phyloP scores from a whole-genome alignment of 2,329 filamentous ascomycete species.

The Cytospora mali region DNA sequence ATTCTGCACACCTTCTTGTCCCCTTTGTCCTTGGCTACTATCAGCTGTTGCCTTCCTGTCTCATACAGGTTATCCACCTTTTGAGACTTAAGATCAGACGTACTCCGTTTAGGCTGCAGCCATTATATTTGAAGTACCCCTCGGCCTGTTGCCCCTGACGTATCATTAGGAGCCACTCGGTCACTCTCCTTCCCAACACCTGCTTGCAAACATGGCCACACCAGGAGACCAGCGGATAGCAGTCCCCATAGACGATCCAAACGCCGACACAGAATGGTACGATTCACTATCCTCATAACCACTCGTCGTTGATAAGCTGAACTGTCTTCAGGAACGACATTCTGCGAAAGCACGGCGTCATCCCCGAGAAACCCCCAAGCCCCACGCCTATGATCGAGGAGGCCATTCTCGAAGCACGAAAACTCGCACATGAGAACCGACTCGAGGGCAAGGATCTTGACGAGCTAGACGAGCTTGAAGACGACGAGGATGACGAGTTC shows the following conservation, averaged over 20 bases:
- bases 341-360: conserved; percentile 91
- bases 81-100: background rate
- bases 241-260: conserved; percentile 91
- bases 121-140: background rate
- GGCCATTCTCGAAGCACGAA: conserved; percentile 80
- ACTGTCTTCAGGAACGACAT: conserved; percentile 84
- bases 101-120: background rate
- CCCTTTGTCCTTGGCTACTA: background rate
- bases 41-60: too few relatives aligned
- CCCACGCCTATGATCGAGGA: conserved; percentile 96
- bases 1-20: background rate
- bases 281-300: conserved; percentile 11
- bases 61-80: too few relatives aligned
- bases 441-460: conserved; percentile 93
- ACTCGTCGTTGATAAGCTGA: background rate
- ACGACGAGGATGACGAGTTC: conserved; percentile 92
- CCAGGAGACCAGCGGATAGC: conserved; percentile 65
- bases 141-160: background rate
- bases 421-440: conserved; percentile 86
- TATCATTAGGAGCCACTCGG: background rate
- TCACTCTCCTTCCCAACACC: background rate
- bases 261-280: conserved; percentile 97
- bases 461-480: conserved; percentile 90
- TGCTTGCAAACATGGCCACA: conserved; percentile 55
- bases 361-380: conserved; percentile 95